Evolutionary conservation across 257 asterid genomes (phyloP).

Genomic region (Mitragyna speciosa): DNA sequence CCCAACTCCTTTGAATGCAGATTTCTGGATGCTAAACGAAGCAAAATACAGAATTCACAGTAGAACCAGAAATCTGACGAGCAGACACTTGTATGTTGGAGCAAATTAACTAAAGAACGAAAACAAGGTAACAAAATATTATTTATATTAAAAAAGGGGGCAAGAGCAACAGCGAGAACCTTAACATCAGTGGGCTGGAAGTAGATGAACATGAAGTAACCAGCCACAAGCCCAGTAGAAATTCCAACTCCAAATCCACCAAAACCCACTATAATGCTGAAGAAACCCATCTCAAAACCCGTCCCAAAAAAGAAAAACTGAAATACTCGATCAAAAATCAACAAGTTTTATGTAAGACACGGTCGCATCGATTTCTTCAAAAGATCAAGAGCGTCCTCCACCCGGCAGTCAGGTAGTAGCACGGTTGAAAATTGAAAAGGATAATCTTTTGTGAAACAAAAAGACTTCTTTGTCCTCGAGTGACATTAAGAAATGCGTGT

Average conservation of each 20-base stretch:
- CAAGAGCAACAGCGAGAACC: conserved; percentile 37
- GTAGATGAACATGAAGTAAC: conserved; percentile 56
- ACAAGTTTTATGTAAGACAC: not conserved
- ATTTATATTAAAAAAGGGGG: not conserved
- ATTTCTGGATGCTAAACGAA: not conserved
- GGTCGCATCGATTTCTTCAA: conserved; percentile 21
- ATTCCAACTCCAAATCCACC: conserved; percentile 93
- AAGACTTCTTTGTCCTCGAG: not conserved
- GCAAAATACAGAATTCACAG: not conserved
- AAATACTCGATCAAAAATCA: not conserved
- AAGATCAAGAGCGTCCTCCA: not conserved
- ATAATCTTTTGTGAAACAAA: no score
- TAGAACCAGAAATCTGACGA: not conserved
- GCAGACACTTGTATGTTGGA: not conserved
- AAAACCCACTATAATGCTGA: conserved; percentile 64
- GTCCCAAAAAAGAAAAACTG: not conserved
- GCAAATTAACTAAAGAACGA: not conserved
- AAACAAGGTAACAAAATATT: no score
- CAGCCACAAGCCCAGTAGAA: conserved; percentile 40
- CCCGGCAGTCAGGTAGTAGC: not conserved
- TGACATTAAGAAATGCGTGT: not conserved
- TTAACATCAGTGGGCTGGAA: conserved; percentile 82
- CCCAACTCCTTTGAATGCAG: not conserved
- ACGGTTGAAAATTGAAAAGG: not conserved
- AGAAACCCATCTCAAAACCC: conserved; percentile 58